Evolutionary conservation across 176 grass and related monocot species (phyloP).

Genomic region (Triticum turgidum): DNA sequence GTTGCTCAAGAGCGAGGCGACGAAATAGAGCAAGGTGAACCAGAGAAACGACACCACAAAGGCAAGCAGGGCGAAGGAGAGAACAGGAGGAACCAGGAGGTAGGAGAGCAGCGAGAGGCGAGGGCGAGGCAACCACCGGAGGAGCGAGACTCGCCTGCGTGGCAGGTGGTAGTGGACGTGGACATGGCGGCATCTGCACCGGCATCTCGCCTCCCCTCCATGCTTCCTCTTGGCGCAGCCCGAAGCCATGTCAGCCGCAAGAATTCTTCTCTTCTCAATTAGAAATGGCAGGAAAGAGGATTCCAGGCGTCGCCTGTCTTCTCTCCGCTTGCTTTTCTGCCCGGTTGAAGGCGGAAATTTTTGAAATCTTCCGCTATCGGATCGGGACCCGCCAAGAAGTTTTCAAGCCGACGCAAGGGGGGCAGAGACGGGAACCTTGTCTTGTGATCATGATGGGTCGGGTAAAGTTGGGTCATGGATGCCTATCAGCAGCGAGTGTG

Average conservation of each 20-base stretch:
- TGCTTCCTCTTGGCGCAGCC: not conserved
- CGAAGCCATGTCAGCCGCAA: conserved; percentile 9
- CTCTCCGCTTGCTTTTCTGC: not conserved
- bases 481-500: conserved; percentile 18
- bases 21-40: conserved; percentile 38
- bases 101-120: not conserved
- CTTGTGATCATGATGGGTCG: conserved; percentile 17
- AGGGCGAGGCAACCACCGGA: not conserved
- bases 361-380: conserved; percentile 29
- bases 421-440: not conserved
- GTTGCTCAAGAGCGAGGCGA: not conserved
- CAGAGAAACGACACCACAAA: conserved; percentile 34
- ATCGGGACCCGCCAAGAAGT: conserved; percentile 33
- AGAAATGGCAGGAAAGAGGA: not conserved
- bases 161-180: conserved; percentile 42
- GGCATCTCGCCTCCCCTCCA: not conserved
- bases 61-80: conserved; percentile 25
- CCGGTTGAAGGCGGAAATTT: not conserved
- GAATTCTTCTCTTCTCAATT: not conserved
- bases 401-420: conserved; percentile 3
- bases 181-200: conserved; percentile 20
- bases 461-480: conserved; percentile 34
- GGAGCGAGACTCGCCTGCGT: not conserved
- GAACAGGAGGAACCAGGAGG: conserved; percentile 18
- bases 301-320: not conserved